A percentile compares a stretch with the other conserved stretches of the same genome.
Evolutionary conservation across 1,139 yeast genomes (phyloP).

Genomic region (Yamadazyma diospyri): DNA sequence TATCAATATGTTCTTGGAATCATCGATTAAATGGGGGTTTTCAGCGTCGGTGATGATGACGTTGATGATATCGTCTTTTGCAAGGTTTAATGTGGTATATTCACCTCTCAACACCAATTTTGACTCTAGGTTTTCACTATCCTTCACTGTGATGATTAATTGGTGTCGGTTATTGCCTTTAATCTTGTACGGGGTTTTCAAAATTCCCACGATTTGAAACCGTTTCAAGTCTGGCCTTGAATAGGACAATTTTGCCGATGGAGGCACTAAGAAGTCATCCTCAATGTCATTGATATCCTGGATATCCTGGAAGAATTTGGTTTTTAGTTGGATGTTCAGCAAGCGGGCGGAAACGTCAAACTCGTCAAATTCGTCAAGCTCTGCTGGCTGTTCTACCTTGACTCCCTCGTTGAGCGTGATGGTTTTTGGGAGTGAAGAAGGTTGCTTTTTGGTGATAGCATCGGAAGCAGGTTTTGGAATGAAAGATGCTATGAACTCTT

Average conservation of each 20-base stretch:
- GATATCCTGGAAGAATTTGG: constrained; percentile 10
- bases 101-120: constrained; percentile 49
- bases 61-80: constrained; percentile 56
- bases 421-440: not conserved
- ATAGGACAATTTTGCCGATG: constrained; percentile 32
- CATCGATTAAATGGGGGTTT: constrained; percentile 47
- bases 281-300: constrained; percentile 3
- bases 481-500: constrained; percentile 19
- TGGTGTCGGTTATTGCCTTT: constrained; percentile 36
- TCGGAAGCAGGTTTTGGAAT: constrained; percentile 1
- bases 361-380: constrained; percentile 10
- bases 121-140: constrained; percentile 24
- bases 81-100: constrained; percentile 42
- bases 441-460: not conserved
- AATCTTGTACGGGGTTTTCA: constrained; percentile 28
- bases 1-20: constrained; percentile 58
- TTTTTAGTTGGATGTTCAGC: not conserved
- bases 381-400: constrained; percentile 2
- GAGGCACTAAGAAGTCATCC: constrained; percentile 5
- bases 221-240: constrained; percentile 47
- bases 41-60: constrained; percentile 46
- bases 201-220: constrained; percentile 41
- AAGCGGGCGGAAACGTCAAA: constrained; percentile 4
- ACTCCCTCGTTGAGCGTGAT: not conserved
- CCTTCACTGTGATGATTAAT: constrained; percentile 46